Base-by-base conservation (phyloP, 202 grass and related monocot genomes). In the Elaeis oleifera region DNA sequence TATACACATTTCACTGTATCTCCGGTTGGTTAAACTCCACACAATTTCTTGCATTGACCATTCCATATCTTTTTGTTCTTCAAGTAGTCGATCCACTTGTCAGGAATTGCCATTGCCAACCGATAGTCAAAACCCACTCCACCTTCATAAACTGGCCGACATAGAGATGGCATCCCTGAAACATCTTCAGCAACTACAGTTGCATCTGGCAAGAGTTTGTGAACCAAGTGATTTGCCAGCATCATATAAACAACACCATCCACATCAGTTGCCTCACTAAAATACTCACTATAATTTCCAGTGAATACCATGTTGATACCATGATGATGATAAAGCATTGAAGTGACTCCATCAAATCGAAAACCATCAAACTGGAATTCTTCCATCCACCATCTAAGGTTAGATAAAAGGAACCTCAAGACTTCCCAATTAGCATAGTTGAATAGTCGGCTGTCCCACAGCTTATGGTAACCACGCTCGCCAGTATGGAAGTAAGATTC, bases 371-470 rank as follows among this genome's bases (percentile, higher is more conserved):
- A 89, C 75, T 64, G 85, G 71, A 84, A 97, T 69, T 92, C 94
- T 0, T 92, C 82, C 68, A 97, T 63, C 94, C 88, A 97, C 76
- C 86, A 97, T 76, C 88, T 97, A 68, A 97, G 65, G 70, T 97
- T 97, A 23, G 94, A 97, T 63, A 97, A 81, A 72, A 92, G 80
- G 84, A 89, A 92, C 27, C 94, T 73, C 58, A 97, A 81, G 23
- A 97, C 92, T 71, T 97, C 92, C 88, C 92, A 97, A 21, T 92
- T 97, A 58, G 74, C 81, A 81, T 97, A 92, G 71, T 92, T 89
- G 69, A 97, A 97, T 23, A 97, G 66, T 49, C 94, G 74, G 19
- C 84, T 92, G 76, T 97, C 94, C 94, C 94, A 97, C 13, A 92
- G 79, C 78, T 89, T 89, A 76, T 97, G 94, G 54, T 86, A 89